Base-by-base conservation (phyloP, 2,329 filamentous ascomycete genomes). In the Penicillium italicum region DNA sequence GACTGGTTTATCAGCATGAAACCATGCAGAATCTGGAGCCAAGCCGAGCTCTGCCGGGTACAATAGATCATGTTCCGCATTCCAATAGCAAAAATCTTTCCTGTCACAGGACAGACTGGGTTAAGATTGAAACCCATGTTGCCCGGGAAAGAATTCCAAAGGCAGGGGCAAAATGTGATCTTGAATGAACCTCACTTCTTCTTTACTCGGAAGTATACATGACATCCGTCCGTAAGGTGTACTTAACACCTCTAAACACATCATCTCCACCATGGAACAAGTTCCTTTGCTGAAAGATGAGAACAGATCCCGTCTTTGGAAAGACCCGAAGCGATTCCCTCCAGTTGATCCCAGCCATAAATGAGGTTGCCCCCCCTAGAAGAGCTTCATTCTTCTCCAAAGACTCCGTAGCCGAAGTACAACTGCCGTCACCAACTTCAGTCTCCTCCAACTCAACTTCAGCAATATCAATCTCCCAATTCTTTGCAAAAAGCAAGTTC, bases 191-290 rank as follows among this genome's bases (percentile, higher is more conserved):
- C 5, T 28, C 10, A 16, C 24, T 28, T 34, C 26, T 48, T 45
- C 10, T 47, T 26, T 33, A 46, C 28, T 28, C 49, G 11, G 16
- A 50, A 5, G 51, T 43, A 67, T 79, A 84, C 80, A 84, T 79
- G 20, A 84, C 61, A 68, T 84, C 82, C 10, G 81, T 82, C 53
- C 82, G 69, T 71, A 83, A 68, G 0, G 82, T 84, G 65, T 79
- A 80, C 66, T 85, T 85, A 0, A 74, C 74, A 0, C 82, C 82
- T 12, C 70, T 69, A 50, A 78, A 61, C 5, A 85, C 81, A 62
- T 83, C 77, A 57, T 82, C 81, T 1, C 82, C 82, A 14, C 76
- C 74, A 66, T 85, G 82, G 43, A 82, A 61, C 50, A 85, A 65
- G 42, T 71, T 62, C 6, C 74, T 72, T 57, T 85, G 82, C 69